Base-by-base conservation (phyloP, 805 yeast species). In the Clavispora fructus region DNA sequence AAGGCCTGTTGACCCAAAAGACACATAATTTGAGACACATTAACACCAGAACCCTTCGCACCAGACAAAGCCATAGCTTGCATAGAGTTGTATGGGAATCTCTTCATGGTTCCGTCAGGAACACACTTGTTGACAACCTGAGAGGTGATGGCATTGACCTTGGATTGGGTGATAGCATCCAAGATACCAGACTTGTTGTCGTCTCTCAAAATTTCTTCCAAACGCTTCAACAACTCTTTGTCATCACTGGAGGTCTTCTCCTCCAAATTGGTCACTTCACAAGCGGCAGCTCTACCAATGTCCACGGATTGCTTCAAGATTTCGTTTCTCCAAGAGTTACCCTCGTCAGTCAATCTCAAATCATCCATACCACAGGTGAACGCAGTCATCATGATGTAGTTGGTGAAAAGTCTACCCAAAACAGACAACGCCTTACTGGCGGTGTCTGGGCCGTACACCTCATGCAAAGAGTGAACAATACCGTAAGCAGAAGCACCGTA, bases 301-400 rank as follows among this genome's bases (percentile, higher is more conserved):
- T 86, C 95, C 43, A 77, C 78, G 25, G 95, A 82, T 49, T 82
- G 82, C 55, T 79, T 71, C 64, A 95, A 76, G 51, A 94, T 87
- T 49, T 89, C 95, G 12, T 71, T 70, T 75, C 99, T 83, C 92
- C 95, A 83, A 49, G 75, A 61, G 65, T 95, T 91, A 63, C 99
- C 99, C 57, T 88, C 96, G 3, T 67, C 79, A 19, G 98, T 94
- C 56, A 95, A 77, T 64, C 96, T 81, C 66, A 94, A 76, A 73
- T 94, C 99, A 65, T 94, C 99, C 99, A 94, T 95, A 78, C 99
- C 99, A 83, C 99, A 94, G 7, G 99, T 94, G 63, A 94, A 87
- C 1, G 97, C 98, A 47, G 88, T 86, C 72, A 82, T 78, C 79
- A 85, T 91, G 60, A 85, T 90, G 67, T 89, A 94, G 66, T 87